phyloP scores from a whole-genome alignment of 73 alveolate genomes.

The Symbiodinium natans region DNA sequence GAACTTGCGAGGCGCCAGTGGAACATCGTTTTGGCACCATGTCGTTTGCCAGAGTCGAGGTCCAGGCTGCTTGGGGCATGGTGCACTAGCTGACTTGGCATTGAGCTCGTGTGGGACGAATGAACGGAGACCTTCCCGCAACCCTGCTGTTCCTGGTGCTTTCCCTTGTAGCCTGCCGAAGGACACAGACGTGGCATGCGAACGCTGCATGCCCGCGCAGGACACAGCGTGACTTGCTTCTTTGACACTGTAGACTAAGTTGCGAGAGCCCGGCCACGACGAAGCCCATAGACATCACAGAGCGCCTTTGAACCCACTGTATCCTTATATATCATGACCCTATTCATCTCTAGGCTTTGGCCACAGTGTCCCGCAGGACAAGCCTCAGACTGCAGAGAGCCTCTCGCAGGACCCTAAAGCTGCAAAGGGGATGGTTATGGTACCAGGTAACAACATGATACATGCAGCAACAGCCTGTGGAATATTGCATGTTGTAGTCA shows the following conservation, averaged over 20 bases:
- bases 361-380: not conserved
- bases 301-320: not conserved
- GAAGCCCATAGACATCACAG: not conserved
- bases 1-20: not conserved
- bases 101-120: too few relatives aligned
- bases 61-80: conserved; percentile 1
- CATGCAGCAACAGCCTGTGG: too few relatives aligned
- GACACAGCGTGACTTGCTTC: not conserved
- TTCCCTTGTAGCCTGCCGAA: too few relatives aligned
- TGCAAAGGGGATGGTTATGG: not conserved
- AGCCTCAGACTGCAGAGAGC: not conserved
- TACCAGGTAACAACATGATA: too few relatives aligned
- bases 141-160: too few relatives aligned
- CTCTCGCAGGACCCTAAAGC: conserved; percentile 19
- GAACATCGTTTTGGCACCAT: conserved; percentile 21
- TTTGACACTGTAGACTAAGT: not conserved
- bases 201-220: conserved; percentile 8
- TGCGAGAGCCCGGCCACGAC: too few relatives aligned
- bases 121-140: too few relatives aligned
- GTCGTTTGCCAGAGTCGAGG: not conserved
- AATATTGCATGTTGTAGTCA: too few relatives aligned
- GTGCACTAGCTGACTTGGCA: too few relatives aligned
- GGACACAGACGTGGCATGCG: not conserved
- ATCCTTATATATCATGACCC: not conserved
- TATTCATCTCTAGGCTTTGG: too few relatives aligned